phyloP scores from a whole-genome alignment of 768 basidiomycete genomes.

The Tylopilus plumbeoviolaceoides region DNA sequence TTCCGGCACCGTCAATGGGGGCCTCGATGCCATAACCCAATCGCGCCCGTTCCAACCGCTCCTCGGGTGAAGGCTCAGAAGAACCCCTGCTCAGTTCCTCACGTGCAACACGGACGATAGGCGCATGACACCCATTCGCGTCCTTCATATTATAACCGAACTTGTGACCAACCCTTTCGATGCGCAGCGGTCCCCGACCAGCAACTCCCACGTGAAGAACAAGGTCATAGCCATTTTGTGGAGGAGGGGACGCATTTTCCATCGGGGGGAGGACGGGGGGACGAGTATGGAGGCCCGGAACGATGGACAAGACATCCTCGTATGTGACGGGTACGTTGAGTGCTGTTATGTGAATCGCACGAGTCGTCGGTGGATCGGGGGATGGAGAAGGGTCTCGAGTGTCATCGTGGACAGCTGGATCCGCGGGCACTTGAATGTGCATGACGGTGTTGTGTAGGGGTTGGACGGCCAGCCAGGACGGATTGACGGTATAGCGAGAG shows the following conservation, averaged over 20 bases:
- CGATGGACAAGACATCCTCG: slow-evolving; percentile 47
- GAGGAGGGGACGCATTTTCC: slow-evolving; percentile 36
- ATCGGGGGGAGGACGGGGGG: slow-evolving; percentile 49
- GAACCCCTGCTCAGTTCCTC: slow-evolving; percentile 21
- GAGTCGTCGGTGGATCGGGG: slow-evolving; percentile 17
- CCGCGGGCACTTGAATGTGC: slow-evolving; percentile 34
- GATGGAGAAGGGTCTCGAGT: slow-evolving; percentile 1
- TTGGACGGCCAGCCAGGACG: slow-evolving; percentile 69
- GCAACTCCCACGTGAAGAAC: slow-evolving; percentile 70
- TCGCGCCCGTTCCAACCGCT: slow-evolving; percentile 28
- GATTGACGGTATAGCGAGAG: slow-evolving; percentile 52
- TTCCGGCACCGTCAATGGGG: slow-evolving; percentile 26
- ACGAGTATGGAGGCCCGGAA: slow-evolving; percentile 56
- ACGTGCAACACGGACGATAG: slow-evolving; percentile 32
- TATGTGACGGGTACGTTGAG: slow-evolving; percentile 59
- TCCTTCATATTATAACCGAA: slow-evolving; percentile 69
- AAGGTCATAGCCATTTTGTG: slow-evolving; percentile 57
- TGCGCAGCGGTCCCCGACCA: slow-evolving; percentile 55
- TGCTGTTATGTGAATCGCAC: slow-evolving; percentile 56
- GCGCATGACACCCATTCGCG: slow-evolving; percentile 53
- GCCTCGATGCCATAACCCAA: slow-evolving; percentile 27
- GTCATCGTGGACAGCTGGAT: slow-evolving; percentile 17
- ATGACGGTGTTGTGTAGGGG: slow-evolving; percentile 56
- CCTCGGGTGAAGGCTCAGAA: slow-evolving; percentile 21
- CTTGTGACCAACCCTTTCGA: slow-evolving; percentile 67